Conservation (phyloP, 352 stramenopile genomes). For the Thraustotheca clavata region DNA sequence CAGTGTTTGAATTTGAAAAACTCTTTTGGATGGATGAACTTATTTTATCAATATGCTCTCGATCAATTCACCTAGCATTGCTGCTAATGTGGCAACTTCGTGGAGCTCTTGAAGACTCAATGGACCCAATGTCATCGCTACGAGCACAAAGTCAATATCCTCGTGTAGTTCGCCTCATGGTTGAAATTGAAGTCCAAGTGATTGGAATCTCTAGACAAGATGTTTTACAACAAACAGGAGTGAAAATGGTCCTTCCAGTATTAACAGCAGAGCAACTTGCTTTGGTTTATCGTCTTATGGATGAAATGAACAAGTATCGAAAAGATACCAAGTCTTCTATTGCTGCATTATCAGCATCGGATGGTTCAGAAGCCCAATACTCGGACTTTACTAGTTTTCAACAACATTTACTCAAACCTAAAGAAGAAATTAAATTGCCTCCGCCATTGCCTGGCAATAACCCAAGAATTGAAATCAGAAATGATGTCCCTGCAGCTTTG, state of each 20-base stretch:
- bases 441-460: constrained; percentile 30
- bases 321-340: constrained; percentile 24
- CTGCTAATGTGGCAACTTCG: constrained; percentile 83
- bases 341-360: background rate
- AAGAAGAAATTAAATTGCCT: constrained; percentile 29
- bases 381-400: constrained; percentile 81
- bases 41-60: constrained; percentile 80
- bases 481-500: constrained; percentile 27
- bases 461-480: background rate
- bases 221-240: constrained; percentile 46
- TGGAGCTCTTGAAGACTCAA: constrained; percentile 74
- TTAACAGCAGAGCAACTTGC: constrained; percentile 78
- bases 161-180: constrained; percentile 72
- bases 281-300: constrained; percentile 66
- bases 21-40: constrained; percentile 85
- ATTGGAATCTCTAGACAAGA: constrained; percentile 55
- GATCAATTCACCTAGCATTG: constrained; percentile 76
- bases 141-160: constrained; percentile 84
- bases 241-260: constrained; percentile 62
- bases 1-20: constrained; percentile 87
- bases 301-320: constrained; percentile 66
- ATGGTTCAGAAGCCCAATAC: constrained; percentile 30
- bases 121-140: constrained; percentile 62
- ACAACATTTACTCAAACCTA: constrained; percentile 74
- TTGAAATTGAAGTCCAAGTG: constrained; percentile 80